Conservation (phyloP, 2,329 filamentous ascomycete species). For the Hortaea sp. region DNA sequence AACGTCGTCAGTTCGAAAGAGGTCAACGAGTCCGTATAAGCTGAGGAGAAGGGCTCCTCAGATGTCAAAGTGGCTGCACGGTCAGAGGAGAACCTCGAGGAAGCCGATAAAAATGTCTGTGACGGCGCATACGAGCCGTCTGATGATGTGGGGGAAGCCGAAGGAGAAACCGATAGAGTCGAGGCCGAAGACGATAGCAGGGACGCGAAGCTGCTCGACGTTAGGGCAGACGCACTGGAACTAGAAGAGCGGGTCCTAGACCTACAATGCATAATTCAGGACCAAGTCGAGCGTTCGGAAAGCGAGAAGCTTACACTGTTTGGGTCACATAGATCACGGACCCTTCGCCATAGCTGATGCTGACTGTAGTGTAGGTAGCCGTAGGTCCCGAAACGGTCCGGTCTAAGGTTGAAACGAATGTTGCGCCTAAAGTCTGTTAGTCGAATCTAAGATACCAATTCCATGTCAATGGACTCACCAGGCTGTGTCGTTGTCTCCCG, state of each 20-base stretch:
- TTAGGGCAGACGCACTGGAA: neutral
- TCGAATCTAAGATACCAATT: no score
- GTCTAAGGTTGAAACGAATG: no score
- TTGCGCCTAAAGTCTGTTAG: no score
- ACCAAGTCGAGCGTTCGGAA: neutral
- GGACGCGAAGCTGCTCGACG: neutral
- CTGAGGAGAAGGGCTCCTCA: no score
- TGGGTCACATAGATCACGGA: neutral
- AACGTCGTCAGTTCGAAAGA: neutral
- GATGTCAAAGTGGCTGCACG: no score
- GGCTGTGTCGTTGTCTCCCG: no score
- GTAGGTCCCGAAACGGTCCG: neutral
- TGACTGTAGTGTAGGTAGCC: neutral
- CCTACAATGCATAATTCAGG: neutral
- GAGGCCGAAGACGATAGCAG: neutral
- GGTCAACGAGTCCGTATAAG: no score
- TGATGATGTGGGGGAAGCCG: neutral
- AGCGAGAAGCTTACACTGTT: neutral
- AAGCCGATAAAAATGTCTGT: neutral
- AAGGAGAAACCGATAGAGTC: neutral
- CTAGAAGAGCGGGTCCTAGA: neutral
- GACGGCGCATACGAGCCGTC: neutral
- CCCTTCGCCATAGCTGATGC: neutral
- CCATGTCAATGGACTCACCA: no score
- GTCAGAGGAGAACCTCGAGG: neutral